Percentiles rank a stretch among this genome's conserved stretches.
These are phyloP conservation scores for Favolaschia claudopus DNA, from an alignment of 768 basidiomycete genomes.

Conservation along the genomic window DNA sequence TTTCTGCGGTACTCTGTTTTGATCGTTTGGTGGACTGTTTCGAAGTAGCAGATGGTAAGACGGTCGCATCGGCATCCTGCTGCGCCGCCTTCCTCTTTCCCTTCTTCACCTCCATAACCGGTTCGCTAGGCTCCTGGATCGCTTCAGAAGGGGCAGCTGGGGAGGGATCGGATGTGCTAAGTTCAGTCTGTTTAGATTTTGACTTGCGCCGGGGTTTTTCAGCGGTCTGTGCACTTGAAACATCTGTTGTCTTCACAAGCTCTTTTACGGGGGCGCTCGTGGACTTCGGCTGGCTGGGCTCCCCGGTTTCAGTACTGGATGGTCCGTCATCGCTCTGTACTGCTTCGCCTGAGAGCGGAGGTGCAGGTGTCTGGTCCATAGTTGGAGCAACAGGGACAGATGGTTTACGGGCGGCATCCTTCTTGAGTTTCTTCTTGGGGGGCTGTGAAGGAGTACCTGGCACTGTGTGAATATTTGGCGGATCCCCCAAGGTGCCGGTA, in stretches of 20 bases:
- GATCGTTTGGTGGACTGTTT: constrained; percentile 7
- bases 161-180: neutral
- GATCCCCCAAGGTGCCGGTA: neutral
- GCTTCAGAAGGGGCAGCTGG: no score
- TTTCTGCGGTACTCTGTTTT: constrained; percentile 8
- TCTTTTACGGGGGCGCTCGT: neutral
- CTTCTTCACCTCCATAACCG: no score
- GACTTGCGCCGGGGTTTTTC: constrained; percentile 8
- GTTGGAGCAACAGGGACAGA: no score
- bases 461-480: constrained; percentile 3
- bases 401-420: neutral
- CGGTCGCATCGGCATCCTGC: no score
- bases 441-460: neutral
- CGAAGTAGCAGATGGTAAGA: neutral
- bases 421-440: constrained; percentile 21
- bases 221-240: neutral
- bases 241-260: neutral
- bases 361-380: no score
- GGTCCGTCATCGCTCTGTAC: no score
- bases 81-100: constrained; percentile 1
- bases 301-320: no score
- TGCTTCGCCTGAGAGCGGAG: no score
- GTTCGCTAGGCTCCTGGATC: no score
- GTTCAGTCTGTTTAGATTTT: constrained; percentile 12
- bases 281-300: neutral